These are phyloP conservation scores for Aspergillus pseudoglaucus DNA, from an alignment of 2,329 filamentous ascomycete genomes.

Conservation along the genomic window DNA sequence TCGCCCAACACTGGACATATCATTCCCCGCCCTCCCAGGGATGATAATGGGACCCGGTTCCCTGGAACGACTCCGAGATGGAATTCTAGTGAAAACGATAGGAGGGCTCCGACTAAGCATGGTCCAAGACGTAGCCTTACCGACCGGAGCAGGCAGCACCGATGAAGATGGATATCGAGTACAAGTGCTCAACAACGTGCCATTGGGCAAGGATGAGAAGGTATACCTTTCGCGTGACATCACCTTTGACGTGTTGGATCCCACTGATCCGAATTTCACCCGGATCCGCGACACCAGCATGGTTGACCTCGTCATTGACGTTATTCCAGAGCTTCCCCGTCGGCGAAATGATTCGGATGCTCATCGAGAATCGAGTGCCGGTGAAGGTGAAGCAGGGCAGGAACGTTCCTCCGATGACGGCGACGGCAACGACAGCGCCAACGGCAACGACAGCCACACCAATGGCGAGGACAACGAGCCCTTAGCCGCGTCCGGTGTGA, in stretches of 20 bases:
- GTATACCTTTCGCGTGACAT: slow-evolving; percentile 73
- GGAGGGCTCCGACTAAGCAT: slow-evolving; percentile 51
- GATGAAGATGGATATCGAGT: slow-evolving; percentile 47
- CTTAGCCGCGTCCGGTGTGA: slow-evolving; percentile 29
- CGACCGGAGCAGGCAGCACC: slow-evolving; percentile 6
- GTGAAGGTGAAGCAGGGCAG: slow-evolving; percentile 5
- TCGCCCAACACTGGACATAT: slow-evolving; percentile 64
- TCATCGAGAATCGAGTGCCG: slow-evolving; percentile 19
- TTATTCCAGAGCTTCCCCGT: slow-evolving; percentile 31
- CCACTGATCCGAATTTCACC: slow-evolving; percentile 74
- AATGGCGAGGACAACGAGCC: slow-evolving; percentile 13
- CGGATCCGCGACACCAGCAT: slow-evolving; percentile 65
- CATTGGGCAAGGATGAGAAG: slow-evolving; percentile 80
- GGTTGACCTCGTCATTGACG: slow-evolving; percentile 67
- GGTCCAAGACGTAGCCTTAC: slow-evolving; percentile 40
- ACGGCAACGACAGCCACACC: slow-evolving; percentile 19
- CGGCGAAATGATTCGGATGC: slow-evolving; percentile 27
- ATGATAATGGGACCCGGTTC: slow-evolving; percentile 41
- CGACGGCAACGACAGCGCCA: slow-evolving; percentile 8
- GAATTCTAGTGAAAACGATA: slow-evolving; percentile 55
- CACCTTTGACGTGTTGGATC: slow-evolving; percentile 58
- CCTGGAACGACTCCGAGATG: slow-evolving; percentile 53
- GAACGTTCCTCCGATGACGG: too few species aligned
- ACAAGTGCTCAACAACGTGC: slow-evolving; percentile 71
- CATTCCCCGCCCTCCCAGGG: slow-evolving; percentile 54